Conservation (phyloP, 257 asterid species). For the Coffea canephora region DNA sequence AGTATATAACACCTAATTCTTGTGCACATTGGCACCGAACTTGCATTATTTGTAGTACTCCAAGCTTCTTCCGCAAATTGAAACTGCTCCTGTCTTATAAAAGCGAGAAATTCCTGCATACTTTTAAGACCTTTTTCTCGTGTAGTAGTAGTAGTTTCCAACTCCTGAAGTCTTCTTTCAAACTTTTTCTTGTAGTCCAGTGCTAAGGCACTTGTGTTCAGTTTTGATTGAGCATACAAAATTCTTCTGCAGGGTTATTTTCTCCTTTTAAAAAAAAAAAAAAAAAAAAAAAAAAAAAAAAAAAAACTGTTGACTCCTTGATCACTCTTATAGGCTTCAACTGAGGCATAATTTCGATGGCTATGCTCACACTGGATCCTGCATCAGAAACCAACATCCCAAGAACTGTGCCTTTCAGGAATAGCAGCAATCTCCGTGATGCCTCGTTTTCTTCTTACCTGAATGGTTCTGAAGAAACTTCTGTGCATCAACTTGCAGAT, state of each 20-base stretch:
- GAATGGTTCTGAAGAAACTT: constrained; percentile 42
- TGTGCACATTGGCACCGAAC: background rate
- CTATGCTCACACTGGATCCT: constrained; percentile 41
- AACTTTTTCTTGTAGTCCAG: constrained; percentile 15
- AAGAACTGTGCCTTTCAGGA: constrained; percentile 23
- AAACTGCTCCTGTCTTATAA: constrained; percentile 3
- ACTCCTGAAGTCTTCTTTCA: constrained; percentile 14
- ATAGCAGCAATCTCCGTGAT: constrained; percentile 24
- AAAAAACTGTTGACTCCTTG: background rate
- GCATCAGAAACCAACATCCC: constrained; percentile 25
- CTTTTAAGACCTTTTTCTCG: background rate
- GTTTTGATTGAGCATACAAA: background rate
- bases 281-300: too few relatives aligned
- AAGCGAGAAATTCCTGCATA: constrained; percentile 6
- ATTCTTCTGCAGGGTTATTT: constrained; percentile 5
- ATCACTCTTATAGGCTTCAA: background rate
- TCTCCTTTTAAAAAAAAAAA: background rate
- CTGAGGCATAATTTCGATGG: constrained; percentile 31
- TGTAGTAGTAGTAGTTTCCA: background rate
- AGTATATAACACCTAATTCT: background rate
- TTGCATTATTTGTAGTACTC: background rate
- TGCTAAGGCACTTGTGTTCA: background rate
- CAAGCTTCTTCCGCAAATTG: background rate
- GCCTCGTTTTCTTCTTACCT: constrained; percentile 58
- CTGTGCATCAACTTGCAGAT: constrained; percentile 37